phyloP scores from a whole-genome alignment of 768 basidiomycete genomes.

The Russula griseocarnosa region DNA sequence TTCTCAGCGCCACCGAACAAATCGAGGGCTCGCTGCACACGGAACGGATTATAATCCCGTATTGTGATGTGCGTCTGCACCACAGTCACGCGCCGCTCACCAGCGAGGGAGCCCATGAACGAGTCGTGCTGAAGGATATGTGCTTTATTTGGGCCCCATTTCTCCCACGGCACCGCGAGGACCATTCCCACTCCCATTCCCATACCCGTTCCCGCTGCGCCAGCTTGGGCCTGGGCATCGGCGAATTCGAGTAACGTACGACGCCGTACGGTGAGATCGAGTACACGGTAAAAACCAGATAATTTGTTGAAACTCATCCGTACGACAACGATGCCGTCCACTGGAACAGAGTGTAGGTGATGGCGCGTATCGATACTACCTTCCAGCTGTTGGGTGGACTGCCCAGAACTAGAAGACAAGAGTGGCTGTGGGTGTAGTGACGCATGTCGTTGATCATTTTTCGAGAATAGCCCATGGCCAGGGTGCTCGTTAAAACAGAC shows the following conservation, averaged over 20 bases:
- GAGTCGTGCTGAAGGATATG: slow-evolving; percentile 7
- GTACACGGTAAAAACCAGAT: background rate
- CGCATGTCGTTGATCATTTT: background rate
- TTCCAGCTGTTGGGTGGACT: background rate
- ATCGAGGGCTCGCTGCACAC: background rate
- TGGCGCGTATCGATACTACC: background rate
- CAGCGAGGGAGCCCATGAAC: slow-evolving; percentile 7
- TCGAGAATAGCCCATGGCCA: slow-evolving; percentile 11
- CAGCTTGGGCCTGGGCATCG: background rate
- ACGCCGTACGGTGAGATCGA: slow-evolving; percentile 14
- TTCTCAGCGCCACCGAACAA: background rate
- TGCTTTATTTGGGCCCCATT: slow-evolving; percentile 4
- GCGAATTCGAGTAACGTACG: slow-evolving; percentile 9
- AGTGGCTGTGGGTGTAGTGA: background rate
- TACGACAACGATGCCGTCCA: slow-evolving; percentile 14
- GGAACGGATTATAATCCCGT: slow-evolving; percentile 14
- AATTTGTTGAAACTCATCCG: background rate
- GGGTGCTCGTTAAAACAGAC: slow-evolving; percentile 14
- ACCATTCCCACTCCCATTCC: too few relatives aligned
- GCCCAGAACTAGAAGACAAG: background rate
- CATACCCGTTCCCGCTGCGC: too few relatives aligned
- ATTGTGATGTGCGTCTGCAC: background rate
- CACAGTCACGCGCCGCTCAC: slow-evolving; percentile 11
- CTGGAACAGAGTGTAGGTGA: slow-evolving; percentile 1
- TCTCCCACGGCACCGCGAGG: slow-evolving; percentile 5